phyloP scores from a whole-genome alignment of 1,284 basidiomycete genomes.

The Trichosporon coremiiforme region DNA sequence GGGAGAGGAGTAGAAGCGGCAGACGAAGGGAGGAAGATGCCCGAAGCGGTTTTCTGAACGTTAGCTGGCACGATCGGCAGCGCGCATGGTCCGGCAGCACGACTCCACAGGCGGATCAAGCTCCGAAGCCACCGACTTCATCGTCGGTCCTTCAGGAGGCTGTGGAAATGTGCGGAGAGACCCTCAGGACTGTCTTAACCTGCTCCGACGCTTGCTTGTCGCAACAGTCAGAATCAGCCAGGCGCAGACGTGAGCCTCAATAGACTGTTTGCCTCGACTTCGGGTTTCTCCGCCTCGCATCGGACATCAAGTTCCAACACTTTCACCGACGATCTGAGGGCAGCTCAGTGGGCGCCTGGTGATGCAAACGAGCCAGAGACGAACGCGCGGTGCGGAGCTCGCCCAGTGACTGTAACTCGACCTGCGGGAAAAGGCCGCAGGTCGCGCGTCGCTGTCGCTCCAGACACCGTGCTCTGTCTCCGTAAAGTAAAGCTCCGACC shows the following conservation, averaged over 20 bases:
- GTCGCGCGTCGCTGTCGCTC: no score
- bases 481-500: no score
- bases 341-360: neutral
- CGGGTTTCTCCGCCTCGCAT: neutral
- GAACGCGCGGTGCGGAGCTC: no score
- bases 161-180: no score
- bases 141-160: no score
- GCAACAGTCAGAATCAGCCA: neutral
- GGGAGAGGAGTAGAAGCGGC: constrained; percentile 81
- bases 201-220: neutral
- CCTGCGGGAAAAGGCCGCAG: no score
- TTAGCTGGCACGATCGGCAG: neutral
- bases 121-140: neutral
- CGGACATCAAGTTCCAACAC: neutral
- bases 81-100: neutral
- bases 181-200: no score
- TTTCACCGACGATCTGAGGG: neutral
- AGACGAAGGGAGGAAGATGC: constrained; percentile 90
- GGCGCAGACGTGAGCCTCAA: neutral
- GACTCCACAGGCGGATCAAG: neutral
- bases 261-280: neutral
- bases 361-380: no score
- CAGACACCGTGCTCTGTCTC: no score
- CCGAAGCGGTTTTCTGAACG: constrained; percentile 84
- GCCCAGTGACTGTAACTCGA: no score